Evolutionary conservation across 768 basidiomycete genomes (phyloP).

Genomic region (Lanmaoa rubissima): DNA sequence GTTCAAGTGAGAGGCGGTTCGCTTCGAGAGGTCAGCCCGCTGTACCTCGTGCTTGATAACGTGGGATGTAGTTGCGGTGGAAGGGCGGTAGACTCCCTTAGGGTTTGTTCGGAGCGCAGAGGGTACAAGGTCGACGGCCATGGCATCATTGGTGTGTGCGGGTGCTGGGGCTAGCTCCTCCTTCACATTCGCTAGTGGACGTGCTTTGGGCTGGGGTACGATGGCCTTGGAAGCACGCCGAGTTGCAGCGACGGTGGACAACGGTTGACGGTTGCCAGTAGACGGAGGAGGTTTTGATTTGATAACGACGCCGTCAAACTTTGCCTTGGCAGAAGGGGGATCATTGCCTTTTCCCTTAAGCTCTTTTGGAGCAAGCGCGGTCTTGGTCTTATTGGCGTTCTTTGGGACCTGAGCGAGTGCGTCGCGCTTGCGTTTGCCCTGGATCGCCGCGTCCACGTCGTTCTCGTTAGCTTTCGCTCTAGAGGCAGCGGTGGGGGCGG

Average conservation of each 20-base stretch:
- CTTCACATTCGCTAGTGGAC: conserved; percentile 31
- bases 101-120: conserved; percentile 9
- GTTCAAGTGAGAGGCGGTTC: conserved; percentile 34
- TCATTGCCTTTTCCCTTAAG: conserved; percentile 57
- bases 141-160: conserved; percentile 48
- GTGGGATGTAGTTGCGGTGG: conserved; percentile 5
- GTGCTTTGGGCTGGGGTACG: conserved; percentile 17
- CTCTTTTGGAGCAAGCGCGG: conserved; percentile 32
- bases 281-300: conserved; percentile 42
- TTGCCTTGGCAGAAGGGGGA: conserved; percentile 42
- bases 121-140: conserved; percentile 47
- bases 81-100: conserved; percentile 31
- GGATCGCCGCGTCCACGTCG: conserved; percentile 46
- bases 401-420: conserved; percentile 71
- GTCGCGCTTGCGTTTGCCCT: conserved; percentile 73
- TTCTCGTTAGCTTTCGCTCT: conserved; percentile 37
- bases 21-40: conserved; percentile 26
- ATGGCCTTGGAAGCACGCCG: conserved; percentile 38
- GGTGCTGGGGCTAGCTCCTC: conserved; percentile 20
- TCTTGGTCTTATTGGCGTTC: conserved; percentile 42
- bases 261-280: conserved; percentile 45
- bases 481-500: conserved; percentile 39
- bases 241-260: conserved; percentile 49
- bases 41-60: conserved; percentile 31
- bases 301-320: conserved; percentile 63